These are phyloP conservation scores for Viola odorata DNA, from an alignment of 345 rosid genomes.

Conservation along the genomic window DNA sequence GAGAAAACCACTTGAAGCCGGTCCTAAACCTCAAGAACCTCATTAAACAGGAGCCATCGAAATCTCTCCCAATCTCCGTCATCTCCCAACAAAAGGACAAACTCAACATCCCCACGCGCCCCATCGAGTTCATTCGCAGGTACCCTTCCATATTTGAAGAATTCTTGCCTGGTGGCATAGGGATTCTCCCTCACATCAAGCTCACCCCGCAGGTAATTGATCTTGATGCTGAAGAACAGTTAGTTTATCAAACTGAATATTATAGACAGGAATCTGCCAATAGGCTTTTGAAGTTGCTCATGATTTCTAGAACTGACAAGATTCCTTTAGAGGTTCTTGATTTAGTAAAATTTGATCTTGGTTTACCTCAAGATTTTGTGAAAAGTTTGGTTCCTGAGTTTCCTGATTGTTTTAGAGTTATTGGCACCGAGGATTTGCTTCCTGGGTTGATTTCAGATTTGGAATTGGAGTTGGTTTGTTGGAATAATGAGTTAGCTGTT, in stretches of 20 bases:
- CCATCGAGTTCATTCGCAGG: constrained; percentile 79
- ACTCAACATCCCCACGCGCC: constrained; percentile 65
- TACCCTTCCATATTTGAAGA: constrained; percentile 75
- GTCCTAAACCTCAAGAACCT: constrained; percentile 64
- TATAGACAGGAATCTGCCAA: constrained; percentile 57
- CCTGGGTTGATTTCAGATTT: constrained; percentile 7
- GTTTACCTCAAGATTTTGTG: constrained; percentile 59
- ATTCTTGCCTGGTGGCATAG: constrained; percentile 65
- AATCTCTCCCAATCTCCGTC: constrained; percentile 68
- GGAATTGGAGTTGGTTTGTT: constrained; percentile 72
- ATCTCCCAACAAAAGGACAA: constrained; percentile 46
- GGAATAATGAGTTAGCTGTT: constrained; percentile 57
- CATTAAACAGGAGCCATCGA: constrained; percentile 75
- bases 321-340: constrained; percentile 57
- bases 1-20: constrained; percentile 72
- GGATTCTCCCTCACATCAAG: constrained; percentile 71
- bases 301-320: constrained; percentile 55
- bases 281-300: constrained; percentile 66
- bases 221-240: constrained; percentile 74
- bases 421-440: constrained; percentile 12
- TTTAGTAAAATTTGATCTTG: constrained; percentile 70
- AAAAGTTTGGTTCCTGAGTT: constrained; percentile 59
- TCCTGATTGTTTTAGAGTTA: constrained; percentile 71
- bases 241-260: constrained; percentile 67
- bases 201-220: constrained; percentile 70